Conservation (phyloP, 139 green algal species). For the Closterium sp. region DNA sequence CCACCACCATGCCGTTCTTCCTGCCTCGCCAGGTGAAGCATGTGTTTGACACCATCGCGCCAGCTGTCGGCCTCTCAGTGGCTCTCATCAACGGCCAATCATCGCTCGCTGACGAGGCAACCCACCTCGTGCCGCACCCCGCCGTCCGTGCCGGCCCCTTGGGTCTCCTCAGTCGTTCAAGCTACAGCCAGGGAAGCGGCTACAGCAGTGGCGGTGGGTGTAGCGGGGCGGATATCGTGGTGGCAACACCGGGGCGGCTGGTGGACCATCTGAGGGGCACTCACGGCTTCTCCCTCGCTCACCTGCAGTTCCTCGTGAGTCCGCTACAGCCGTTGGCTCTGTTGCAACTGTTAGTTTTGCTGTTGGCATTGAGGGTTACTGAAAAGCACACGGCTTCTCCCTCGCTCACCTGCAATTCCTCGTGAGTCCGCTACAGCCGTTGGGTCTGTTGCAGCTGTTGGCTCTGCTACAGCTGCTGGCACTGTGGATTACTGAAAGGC, state of each 20-base stretch:
- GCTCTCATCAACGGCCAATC: slow-evolving; percentile 61
- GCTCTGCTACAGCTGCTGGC: not conserved
- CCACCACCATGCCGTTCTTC: not conserved
- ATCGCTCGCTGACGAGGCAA: slow-evolving; percentile 54
- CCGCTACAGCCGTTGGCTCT: no score
- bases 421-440: slow-evolving; percentile 51
- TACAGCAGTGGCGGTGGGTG: not conserved
- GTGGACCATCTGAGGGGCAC: slow-evolving; percentile 92
- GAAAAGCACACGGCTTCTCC: not conserved
- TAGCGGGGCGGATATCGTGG: slow-evolving; percentile 70
- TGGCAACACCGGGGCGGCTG: slow-evolving; percentile 84
- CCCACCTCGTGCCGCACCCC: slow-evolving; percentile 33
- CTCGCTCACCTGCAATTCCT: slow-evolving; percentile 73
- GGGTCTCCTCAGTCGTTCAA: not conserved
- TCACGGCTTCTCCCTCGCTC: slow-evolving; percentile 60
- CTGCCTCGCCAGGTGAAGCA: slow-evolving; percentile 47
- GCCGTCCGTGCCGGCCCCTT: not conserved
- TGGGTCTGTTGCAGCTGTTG: not conserved
- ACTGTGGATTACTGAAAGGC: no score
- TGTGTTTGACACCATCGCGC: slow-evolving; percentile 65
- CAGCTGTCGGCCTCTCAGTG: slow-evolving; percentile 51
- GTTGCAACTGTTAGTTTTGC: not conserved
- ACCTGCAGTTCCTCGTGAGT: slow-evolving; percentile 79
- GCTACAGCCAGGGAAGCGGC: no score
- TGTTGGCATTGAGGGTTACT: not conserved